phyloP scores from a whole-genome alignment of 768 basidiomycete species.

The Naganishia onofrii region DNA sequence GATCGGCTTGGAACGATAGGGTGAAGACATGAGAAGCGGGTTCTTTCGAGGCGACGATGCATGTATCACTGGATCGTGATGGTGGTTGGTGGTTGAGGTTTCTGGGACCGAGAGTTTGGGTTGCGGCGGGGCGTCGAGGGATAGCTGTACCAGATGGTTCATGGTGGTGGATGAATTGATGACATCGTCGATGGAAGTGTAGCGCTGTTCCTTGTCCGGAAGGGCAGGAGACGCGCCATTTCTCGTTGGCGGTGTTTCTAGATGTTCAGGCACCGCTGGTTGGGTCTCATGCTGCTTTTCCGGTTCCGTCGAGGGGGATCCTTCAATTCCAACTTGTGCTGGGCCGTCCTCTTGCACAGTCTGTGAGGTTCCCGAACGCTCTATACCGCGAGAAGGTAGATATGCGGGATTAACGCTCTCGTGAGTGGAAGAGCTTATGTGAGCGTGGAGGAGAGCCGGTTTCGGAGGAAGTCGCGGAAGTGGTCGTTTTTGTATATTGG shows the following conservation, averaged over 20 bases:
- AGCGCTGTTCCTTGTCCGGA: background rate
- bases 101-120: no score
- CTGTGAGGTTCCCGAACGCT: background rate
- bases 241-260: background rate
- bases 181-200: background rate
- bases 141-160: background rate
- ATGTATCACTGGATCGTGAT: background rate
- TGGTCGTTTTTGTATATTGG: slow-evolving; percentile 8
- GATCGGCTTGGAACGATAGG: slow-evolving; percentile 23
- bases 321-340: background rate
- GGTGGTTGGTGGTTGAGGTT: background rate
- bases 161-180: background rate
- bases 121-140: background rate
- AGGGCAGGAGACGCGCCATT: background rate
- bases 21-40: background rate
- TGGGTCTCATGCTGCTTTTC: background rate
- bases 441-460: background rate
- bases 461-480: slow-evolving; percentile 7
- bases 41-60: background rate
- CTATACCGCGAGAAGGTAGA: background rate
- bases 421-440: background rate
- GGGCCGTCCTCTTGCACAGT: background rate
- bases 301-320: background rate
- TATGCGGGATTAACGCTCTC: background rate
- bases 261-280: background rate